These are phyloP conservation scores for Penicillium pancosmium DNA, from an alignment of 495 filamentous ascomycete genomes.

Conservation along the genomic window DNA sequence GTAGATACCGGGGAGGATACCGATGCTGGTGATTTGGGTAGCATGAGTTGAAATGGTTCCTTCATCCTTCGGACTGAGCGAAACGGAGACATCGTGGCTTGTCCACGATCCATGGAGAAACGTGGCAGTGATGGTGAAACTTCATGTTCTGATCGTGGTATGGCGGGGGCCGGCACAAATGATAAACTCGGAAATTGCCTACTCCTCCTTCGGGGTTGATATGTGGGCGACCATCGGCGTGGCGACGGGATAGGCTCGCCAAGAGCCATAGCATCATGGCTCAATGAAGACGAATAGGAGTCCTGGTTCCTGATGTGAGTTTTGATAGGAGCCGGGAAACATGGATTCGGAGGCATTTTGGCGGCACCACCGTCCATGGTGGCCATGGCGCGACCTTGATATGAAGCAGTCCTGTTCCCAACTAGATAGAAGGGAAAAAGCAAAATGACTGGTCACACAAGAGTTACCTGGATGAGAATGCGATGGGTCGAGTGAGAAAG, in stretches of 20 bases:
- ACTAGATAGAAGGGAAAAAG: constrained; percentile 18
- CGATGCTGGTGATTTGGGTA: constrained; percentile 40
- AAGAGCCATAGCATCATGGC: constrained; percentile 24
- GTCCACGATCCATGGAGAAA: constrained; percentile 30
- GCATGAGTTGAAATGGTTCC: constrained; percentile 46
- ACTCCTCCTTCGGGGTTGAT: constrained; percentile 31
- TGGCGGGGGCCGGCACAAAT: constrained; percentile 25
- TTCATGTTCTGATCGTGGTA: constrained; percentile 29
- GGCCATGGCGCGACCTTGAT: constrained; percentile 27
- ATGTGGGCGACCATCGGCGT: constrained; percentile 36
- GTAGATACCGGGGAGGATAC: constrained; percentile 11
- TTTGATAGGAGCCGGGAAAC: constrained; percentile 26
- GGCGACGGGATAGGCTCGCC: constrained; percentile 29
- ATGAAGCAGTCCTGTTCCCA: constrained; percentile 15
- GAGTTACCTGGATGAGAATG: constrained; percentile 27
- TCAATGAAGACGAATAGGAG: constrained; percentile 26
- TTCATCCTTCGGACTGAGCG: constrained; percentile 53
- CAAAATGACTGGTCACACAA: constrained; percentile 29
- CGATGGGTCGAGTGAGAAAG: constrained; percentile 18
- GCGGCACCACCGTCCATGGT: constrained; percentile 27
- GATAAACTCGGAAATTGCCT: constrained; percentile 34
- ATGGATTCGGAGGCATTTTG: constrained; percentile 25
- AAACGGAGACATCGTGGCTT: constrained; percentile 42
- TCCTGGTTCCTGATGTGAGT: constrained; percentile 30
- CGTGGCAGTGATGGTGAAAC: constrained; percentile 32